phyloP scores from a whole-genome alignment of 1,284 basidiomycete genomes.

The Leucoagaricus sp. region DNA sequence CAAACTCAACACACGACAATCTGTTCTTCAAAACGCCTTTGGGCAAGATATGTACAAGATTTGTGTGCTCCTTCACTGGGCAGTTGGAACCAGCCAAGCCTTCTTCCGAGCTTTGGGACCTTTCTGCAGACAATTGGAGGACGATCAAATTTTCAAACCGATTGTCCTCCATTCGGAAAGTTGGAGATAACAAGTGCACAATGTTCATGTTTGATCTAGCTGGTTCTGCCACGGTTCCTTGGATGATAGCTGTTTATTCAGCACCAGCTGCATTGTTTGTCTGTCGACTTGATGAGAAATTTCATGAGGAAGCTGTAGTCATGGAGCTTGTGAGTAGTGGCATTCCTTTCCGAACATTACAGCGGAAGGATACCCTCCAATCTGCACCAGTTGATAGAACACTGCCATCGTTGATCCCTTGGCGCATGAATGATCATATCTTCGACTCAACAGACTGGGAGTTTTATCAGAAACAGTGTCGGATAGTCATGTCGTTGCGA shows the following conservation, averaged over 20 bases:
- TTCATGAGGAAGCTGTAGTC: not conserved
- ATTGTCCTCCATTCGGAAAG: too few species aligned
- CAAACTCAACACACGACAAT: not conserved
- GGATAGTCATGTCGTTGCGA: not conserved
- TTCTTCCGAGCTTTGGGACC: too few species aligned
- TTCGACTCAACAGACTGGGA: not conserved
- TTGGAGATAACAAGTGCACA: not conserved
- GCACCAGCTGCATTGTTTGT: not conserved
- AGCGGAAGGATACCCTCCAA: too few species aligned
- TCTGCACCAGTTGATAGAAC: too few species aligned
- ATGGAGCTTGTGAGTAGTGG: not conserved
- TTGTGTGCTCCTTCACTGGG: too few species aligned
- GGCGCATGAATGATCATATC: not conserved
- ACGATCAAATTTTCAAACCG: too few species aligned
- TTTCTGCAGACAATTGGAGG: too few species aligned
- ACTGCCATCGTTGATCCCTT: not conserved
- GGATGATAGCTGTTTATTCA: not conserved
- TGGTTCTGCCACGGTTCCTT: not conserved
- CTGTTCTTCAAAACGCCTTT: too few species aligned
- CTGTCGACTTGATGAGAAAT: not conserved
- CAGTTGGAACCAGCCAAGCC: too few species aligned
- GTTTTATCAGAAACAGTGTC: not conserved
- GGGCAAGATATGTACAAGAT: too few species aligned
- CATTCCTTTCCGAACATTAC: not conserved
- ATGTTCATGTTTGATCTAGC: not conserved